Evolutionary conservation across 345 rosid species (phyloP), one percentile per base, ranked within the genome.

Genomic region (Theobroma cacao): DNA sequence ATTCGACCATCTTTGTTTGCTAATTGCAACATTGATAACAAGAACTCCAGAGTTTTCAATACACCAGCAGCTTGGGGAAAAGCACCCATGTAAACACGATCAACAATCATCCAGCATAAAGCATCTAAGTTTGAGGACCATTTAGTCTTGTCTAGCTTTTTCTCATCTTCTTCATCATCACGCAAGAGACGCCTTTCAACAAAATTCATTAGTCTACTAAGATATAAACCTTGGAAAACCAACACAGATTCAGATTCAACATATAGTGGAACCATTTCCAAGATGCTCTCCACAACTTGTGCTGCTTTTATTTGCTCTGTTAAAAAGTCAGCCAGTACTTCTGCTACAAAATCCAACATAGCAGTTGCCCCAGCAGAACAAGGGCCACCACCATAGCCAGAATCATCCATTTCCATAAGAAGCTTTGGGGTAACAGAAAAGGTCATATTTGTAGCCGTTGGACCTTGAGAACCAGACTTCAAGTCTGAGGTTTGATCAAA

Each of bases 301-400:
- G 94, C 87, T 41, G 95, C 93, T 91, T 89, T 96, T 76, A 91
- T 83, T 88, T 96, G 99, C 89, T 96, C 99, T 59, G 94, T 90
- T 87, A 88, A 43, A 69, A 91, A 82, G 87, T 92, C 98, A 82
- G 99, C 92, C 75, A 96, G 94, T 85, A 91, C 97, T 89, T 96
- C 99, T 30, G 98, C 98, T 86, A 94, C 82, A 82, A 96, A 96
- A 89, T 96, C 99, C 82, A 96, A 85, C 79, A 91, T 84, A 53
- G 98, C 98, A 84, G 98, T 93, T 48, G 98, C 98, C 80, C 94
- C 99, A 53, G 98, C 98, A 84, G 97, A 94, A 86, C 99, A 96
- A 70, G 98, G 98, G 79, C 99, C 99, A 13, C 99, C 98, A 55
- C 98, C 99, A 77, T 91, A 96, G 72, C 99, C 98, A 80, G 91